Evolutionary conservation across 768 basidiomycete genomes (phyloP).

Genomic region (Dacryopinax primogenitus): DNA sequence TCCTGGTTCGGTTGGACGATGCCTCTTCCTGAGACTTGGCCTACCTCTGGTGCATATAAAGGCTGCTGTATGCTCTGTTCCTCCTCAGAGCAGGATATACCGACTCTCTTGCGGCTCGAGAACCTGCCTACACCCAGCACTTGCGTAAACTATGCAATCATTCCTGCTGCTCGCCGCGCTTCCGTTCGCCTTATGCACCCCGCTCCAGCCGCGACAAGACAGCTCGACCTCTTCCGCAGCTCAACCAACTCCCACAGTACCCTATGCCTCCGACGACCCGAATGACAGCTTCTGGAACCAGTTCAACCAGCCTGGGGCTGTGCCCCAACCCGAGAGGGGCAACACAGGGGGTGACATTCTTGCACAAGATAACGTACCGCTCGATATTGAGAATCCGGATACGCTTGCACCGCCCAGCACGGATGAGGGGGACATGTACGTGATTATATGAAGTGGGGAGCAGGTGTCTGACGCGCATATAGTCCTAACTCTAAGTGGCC

Average conservation of each 20-base stretch:
- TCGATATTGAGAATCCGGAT: constrained; percentile 48
- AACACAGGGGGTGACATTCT: constrained; percentile 28
- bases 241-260: constrained; percentile 33
- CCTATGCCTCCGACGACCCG: constrained; percentile 35
- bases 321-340: constrained; percentile 6
- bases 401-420: constrained; percentile 48
- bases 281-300: constrained; percentile 33
- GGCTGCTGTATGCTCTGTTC: no score
- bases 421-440: constrained; percentile 41
- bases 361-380: constrained; percentile 43
- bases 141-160: not conserved
- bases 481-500: constrained; percentile 50
- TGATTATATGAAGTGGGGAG: not conserved
- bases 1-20: no score
- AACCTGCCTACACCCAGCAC: no score
- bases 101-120: no score
- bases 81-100: no score
- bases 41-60: no score
- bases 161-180: not conserved
- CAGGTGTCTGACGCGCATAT: constrained; percentile 8
- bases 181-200: not conserved
- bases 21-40: no score
- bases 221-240: constrained; percentile 24
- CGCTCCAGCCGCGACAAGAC: not conserved
- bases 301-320: constrained; percentile 13